Base-by-base conservation (phyloP, 768 basidiomycete species). In the Podaxis carcinomalis region DNA sequence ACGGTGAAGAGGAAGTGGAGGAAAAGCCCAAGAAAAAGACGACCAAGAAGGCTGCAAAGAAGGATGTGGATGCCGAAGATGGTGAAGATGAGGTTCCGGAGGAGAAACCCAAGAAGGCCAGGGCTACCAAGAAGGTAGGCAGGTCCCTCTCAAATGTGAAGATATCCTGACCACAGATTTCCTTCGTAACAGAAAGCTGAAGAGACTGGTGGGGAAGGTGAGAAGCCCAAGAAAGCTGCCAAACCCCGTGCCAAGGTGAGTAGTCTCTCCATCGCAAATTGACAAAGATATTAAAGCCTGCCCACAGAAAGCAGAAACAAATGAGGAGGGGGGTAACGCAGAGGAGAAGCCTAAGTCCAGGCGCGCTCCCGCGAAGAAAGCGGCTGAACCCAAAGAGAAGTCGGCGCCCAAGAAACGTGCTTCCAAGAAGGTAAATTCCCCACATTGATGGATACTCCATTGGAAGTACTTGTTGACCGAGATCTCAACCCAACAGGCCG, bases 71-170 rank as follows among this genome's bases (percentile, higher is more conserved):
- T 5, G 66, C 64, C 9, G 68, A 67, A 40, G 72, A 69, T 21
- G 67, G 62, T 14, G 71, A 69, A 47, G 71, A 65, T 13, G 70
- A 63, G 21, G 73, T 74, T 71, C 73, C 74, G 54, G 80, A 75
- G 27, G 77, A 77, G 59, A 82, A 82, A 66, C 80, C 80, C 23
- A 86, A 84, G 74, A 78, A 77, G 57, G 65, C 65, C 39, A 79
- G 77, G 32, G 74, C 75, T 7, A 62, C 70, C 27, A 75, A 74
- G 62, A 72, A 70, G 53, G 60, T 68, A 64, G 57, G 21, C 67
- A 42, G 61, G 63, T 51, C 69, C 69, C 21, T 27, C 37, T 35
- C 37, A 14, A 36, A 11, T 3, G 21, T 21, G 36, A 19, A 16
- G 52, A 32, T 32, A 5, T 19, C 13, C 32, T 25, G 25, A 27